A percentile compares a stretch with the other conserved stretches of the same genome.
Evolutionary conservation across 495 filamentous ascomycete genomes (phyloP).

Genomic region (Arthonia radiata): DNA sequence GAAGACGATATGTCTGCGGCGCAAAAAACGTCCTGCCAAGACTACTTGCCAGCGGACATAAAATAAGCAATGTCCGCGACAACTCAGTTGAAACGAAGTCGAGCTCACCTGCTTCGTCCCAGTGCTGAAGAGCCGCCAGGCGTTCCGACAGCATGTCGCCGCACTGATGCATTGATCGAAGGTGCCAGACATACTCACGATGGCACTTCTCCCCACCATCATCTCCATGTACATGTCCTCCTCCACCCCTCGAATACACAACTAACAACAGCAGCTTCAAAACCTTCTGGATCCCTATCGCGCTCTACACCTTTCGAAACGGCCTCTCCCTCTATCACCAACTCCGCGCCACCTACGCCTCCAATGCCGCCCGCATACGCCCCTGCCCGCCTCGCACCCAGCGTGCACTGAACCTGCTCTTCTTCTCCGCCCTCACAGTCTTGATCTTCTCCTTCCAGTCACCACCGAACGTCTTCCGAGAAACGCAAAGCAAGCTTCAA

Average conservation of each 20-base stretch:
- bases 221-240: constrained; percentile 1
- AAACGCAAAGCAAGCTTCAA: constrained; percentile 58
- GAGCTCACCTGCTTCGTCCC: too few relatives aligned
- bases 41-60: too few relatives aligned
- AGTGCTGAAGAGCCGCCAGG: too few relatives aligned
- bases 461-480: constrained; percentile 57
- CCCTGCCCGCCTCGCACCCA: constrained; percentile 28
- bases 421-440: constrained; percentile 27
- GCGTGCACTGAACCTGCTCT: constrained; percentile 36
- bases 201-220: constrained; percentile 1
- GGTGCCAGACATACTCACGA: too few relatives aligned
- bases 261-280: constrained; percentile 30
- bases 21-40: too few relatives aligned
- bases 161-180: too few relatives aligned
- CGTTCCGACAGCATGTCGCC: too few relatives aligned
- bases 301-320: constrained; percentile 56
- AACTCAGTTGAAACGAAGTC: too few relatives aligned
- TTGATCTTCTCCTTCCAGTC: constrained; percentile 29
- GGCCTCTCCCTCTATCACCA: constrained; percentile 44
- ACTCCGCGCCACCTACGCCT: constrained; percentile 20
- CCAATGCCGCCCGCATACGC: constrained; percentile 27
- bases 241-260: constrained; percentile 1
- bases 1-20: too few relatives aligned
- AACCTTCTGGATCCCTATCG: constrained; percentile 63
- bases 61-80: too few relatives aligned